Percentiles rank a stretch among this genome's conserved stretches.
phyloP scores from a whole-genome alignment of 352 stramenopile genomes.

The Phytophthora pistaciae region DNA sequence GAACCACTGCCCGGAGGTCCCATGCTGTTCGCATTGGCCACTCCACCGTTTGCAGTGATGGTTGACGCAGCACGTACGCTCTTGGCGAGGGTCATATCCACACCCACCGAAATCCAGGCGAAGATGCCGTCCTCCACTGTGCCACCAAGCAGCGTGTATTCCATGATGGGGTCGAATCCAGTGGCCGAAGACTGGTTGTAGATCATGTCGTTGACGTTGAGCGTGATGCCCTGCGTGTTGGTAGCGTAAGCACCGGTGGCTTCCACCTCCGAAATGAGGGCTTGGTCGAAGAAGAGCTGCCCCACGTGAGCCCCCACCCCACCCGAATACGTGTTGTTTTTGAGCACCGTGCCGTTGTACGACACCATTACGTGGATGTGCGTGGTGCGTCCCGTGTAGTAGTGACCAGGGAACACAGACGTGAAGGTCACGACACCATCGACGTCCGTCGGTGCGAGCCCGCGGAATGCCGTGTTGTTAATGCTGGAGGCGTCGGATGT shows the following conservation, averaged over 20 bases:
- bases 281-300: constrained; percentile 36
- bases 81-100: constrained; percentile 38
- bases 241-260: constrained; percentile 25
- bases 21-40: constrained; percentile 28
- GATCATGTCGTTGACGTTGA: constrained; percentile 30
- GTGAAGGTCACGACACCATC: constrained; percentile 32
- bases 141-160: constrained; percentile 29
- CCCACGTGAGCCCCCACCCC: constrained; percentile 29
- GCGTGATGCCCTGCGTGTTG: constrained; percentile 30
- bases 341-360: constrained; percentile 38
- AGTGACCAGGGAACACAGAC: constrained; percentile 31
- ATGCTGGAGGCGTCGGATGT: constrained; percentile 32
- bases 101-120: constrained; percentile 38
- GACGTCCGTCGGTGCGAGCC: constrained; percentile 25
- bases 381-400: constrained; percentile 39
- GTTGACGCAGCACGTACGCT: constrained; percentile 36
- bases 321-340: constrained; percentile 38
- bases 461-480: constrained; percentile 38
- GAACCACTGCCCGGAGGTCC: constrained; percentile 7
- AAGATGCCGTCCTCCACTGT: constrained; percentile 32
- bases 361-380: constrained; percentile 37
- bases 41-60: constrained; percentile 29
- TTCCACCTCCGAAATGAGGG: constrained; percentile 35
- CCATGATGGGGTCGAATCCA: constrained; percentile 32
- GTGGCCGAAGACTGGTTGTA: constrained; percentile 20